These are phyloP conservation scores for Rhizopus sp. DNA, from an alignment of 371 early-diverging fungal species.

Conservation along the genomic window DNA sequence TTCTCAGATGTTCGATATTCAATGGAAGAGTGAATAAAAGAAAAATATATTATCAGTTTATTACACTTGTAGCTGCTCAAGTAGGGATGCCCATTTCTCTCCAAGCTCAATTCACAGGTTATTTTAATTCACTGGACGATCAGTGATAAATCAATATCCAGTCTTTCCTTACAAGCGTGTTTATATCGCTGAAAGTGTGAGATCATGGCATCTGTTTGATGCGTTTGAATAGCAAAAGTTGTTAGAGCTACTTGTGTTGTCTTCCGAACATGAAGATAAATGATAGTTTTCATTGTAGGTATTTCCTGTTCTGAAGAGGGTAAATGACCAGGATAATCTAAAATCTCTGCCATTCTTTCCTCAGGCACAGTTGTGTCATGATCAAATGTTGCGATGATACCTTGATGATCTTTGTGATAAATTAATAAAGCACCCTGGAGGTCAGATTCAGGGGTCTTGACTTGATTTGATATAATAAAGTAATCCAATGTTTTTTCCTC, in stretches of 20 bases:
- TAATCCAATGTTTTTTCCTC: constrained; percentile 16
- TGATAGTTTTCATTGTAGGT: constrained; percentile 53
- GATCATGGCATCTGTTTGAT: constrained; percentile 17
- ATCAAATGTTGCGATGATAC: background rate
- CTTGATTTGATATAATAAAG: constrained; percentile 23
- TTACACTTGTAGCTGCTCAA: no score
- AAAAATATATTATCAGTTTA: no score
- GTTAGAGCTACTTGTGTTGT: constrained; percentile 38
- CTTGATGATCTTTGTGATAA: background rate
- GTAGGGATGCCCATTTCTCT: no score
- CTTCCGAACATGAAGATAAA: constrained; percentile 43
- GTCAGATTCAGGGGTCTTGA: constrained; percentile 17
- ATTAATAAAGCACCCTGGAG: constrained; percentile 18
- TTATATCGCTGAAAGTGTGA: constrained; percentile 29
- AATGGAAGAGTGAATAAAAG: no score
- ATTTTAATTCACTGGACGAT: constrained; percentile 14
- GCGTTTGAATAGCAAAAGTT: constrained; percentile 32
- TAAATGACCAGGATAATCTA: constrained; percentile 66
- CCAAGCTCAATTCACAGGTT: background rate
- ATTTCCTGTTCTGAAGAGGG: constrained; percentile 47
- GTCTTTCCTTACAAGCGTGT: constrained; percentile 6
- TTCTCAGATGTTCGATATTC: background rate
- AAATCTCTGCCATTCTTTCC: constrained; percentile 43
- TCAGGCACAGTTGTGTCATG: constrained; percentile 27
- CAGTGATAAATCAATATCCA: constrained; percentile 21